phyloP scores from a whole-genome alignment of 352 stramenopile genomes.

The Pythium angustatum region DNA sequence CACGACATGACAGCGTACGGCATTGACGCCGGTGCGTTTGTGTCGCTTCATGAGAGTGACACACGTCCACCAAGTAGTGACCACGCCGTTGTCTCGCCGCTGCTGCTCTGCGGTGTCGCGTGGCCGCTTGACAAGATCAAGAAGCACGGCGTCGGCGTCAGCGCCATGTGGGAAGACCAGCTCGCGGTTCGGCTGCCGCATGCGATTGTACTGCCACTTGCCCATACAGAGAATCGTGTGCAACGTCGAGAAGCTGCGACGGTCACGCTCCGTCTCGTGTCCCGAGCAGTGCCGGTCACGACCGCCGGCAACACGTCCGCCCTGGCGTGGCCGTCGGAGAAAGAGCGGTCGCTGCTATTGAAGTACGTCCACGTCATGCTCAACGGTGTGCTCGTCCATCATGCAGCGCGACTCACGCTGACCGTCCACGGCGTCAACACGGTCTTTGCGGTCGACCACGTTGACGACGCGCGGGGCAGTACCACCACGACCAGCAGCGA shows the following conservation, averaged over 20 bases:
- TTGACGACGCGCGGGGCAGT: background rate
- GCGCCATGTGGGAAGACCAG: slow-evolving; percentile 69
- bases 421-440: slow-evolving; percentile 60
- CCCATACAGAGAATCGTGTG: slow-evolving; percentile 20
- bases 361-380: slow-evolving; percentile 69
- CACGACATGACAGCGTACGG: slow-evolving; percentile 45
- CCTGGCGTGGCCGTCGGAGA: slow-evolving; percentile 42
- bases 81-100: slow-evolving; percentile 10
- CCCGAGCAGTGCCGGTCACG: slow-evolving; percentile 18
- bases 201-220: slow-evolving; percentile 33
- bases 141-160: slow-evolving; percentile 57
- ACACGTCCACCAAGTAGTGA: background rate
- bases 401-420: slow-evolving; percentile 50
- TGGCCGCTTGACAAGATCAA: slow-evolving; percentile 80
- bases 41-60: slow-evolving; percentile 33
- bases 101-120: slow-evolving; percentile 64
- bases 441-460: slow-evolving; percentile 44
- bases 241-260: slow-evolving; percentile 25
- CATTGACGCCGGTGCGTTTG: slow-evolving; percentile 42
- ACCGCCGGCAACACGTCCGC: slow-evolving; percentile 23
- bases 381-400: slow-evolving; percentile 59
- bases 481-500: background rate
- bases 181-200: slow-evolving; percentile 16
- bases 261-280: slow-evolving; percentile 43
- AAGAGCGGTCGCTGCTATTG: slow-evolving; percentile 52